Evolutionary conservation across 805 yeast genomes (phyloP).

Genomic region (Pichia deserticola): DNA sequence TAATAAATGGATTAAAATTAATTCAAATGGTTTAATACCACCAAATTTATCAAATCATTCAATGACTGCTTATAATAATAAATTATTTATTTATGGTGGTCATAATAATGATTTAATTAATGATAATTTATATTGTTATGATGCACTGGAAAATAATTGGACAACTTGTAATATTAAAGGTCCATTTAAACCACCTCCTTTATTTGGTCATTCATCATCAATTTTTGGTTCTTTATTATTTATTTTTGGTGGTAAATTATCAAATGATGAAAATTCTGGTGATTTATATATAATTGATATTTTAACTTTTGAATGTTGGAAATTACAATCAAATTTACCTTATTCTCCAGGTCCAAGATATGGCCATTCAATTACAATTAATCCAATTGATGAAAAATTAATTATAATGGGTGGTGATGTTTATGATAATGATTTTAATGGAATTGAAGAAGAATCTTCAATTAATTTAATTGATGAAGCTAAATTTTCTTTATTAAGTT

Average conservation of each 20-base stretch:
- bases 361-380: constrained; percentile 81
- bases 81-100: constrained; percentile 88
- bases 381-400: constrained; percentile 58
- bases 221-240: constrained; percentile 71
- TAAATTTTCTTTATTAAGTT: constrained; percentile 25
- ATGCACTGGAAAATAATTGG: constrained; percentile 67
- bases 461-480: constrained; percentile 22
- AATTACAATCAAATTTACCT: constrained; percentile 35
- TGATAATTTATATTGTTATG: constrained; percentile 75
- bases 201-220: constrained; percentile 87
- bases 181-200: constrained; percentile 58
- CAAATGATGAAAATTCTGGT: constrained; percentile 59
- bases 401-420: constrained; percentile 90
- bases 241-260: constrained; percentile 83
- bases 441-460: constrained; percentile 18
- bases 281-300: constrained; percentile 72
- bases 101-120: constrained; percentile 59
- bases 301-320: constrained; percentile 62
- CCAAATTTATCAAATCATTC: constrained; percentile 90
- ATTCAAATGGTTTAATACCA: constrained; percentile 41
- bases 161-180: constrained; percentile 63
- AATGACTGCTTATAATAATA: constrained; percentile 71
- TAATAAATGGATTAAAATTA: constrained; percentile 75
- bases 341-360: constrained; percentile 74
- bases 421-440: constrained; percentile 44